Percentiles rank a stretch among this genome's conserved stretches.
Evolutionary conservation across 257 asterid genomes (phyloP).

Genomic region (Paulownia fortunei): DNA sequence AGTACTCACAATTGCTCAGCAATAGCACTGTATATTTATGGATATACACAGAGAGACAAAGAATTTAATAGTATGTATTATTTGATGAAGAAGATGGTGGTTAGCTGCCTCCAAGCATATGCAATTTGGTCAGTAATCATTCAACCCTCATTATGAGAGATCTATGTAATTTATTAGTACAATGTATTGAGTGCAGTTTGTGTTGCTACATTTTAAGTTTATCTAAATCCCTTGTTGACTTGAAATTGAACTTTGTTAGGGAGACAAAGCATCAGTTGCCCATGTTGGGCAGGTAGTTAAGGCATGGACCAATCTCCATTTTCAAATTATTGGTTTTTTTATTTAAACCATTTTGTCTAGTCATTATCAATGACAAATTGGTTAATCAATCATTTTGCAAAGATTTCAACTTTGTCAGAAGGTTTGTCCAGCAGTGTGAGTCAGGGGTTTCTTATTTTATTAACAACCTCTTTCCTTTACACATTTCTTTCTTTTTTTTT

Average conservation of each 20-base stretch:
- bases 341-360: slow-evolving; percentile 13
- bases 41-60: slow-evolving; percentile 1
- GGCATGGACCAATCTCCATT: slow-evolving; percentile 30
- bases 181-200: slow-evolving; percentile 42
- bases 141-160: slow-evolving; percentile 41
- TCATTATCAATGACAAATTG: slow-evolving; percentile 22
- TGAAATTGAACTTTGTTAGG: slow-evolving; percentile 62
- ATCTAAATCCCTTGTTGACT: slow-evolving; percentile 54
- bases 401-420: slow-evolving; percentile 33
- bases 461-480: not conserved
- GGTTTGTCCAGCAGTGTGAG: slow-evolving; percentile 29
- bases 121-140: slow-evolving; percentile 52
- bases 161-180: slow-evolving; percentile 35
- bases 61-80: slow-evolving; percentile 40
- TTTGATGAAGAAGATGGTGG: slow-evolving; percentile 41
- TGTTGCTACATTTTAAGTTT: slow-evolving; percentile 24
- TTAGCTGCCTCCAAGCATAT: slow-evolving; percentile 50
- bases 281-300: slow-evolving; percentile 68
- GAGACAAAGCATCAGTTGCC: slow-evolving; percentile 63
- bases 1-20: not conserved
- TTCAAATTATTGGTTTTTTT: slow-evolving; percentile 28
- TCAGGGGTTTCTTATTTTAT: not conserved
- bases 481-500: not conserved
- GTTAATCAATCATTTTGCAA: slow-evolving; percentile 37
- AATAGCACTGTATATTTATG: not conserved